These are phyloP conservation scores for Scedosporium minutisporum DNA, from an alignment of 2,329 filamentous ascomycete genomes.

Conservation along the genomic window DNA sequence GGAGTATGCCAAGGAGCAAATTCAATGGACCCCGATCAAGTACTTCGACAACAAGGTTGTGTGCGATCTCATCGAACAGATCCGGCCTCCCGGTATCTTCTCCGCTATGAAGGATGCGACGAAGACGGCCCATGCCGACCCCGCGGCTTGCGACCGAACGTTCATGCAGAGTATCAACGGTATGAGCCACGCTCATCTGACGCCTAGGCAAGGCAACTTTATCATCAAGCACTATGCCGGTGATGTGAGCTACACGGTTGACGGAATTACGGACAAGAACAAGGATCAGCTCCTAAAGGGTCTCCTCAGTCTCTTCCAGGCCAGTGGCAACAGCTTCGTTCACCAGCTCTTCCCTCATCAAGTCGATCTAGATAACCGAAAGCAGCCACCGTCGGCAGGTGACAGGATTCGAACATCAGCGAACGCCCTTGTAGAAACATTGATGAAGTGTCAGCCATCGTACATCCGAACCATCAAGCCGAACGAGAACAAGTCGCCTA, in stretches of 20 bases:
- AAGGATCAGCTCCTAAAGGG: constrained; percentile 97
- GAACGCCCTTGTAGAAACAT: constrained; percentile 84
- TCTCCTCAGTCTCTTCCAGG: constrained; percentile 74
- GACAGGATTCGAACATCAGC: constrained; percentile 94
- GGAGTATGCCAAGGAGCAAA: constrained; percentile 91
- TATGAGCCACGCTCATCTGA: constrained; percentile 84
- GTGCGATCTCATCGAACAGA: constrained; percentile 90
- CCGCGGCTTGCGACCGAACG: constrained; percentile 84
- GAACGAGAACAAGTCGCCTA: constrained; percentile 95
- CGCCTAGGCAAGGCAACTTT: constrained; percentile 87
- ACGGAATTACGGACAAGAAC: constrained; percentile 99
- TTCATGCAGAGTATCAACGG: constrained; percentile 91
- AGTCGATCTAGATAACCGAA: constrained; percentile 91
- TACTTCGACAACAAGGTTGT: constrained; percentile 99
- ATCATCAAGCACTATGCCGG: constrained; percentile 99
- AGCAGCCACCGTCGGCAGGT: constrained; percentile 85
- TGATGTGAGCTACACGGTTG: constrained; percentile 87
- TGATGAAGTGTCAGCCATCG: constrained; percentile 95
- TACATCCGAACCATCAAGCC: constrained; percentile 99
- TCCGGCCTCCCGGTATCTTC: constrained; percentile 82
- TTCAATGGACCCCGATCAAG: constrained; percentile 97
- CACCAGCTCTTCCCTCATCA: constrained; percentile 85
- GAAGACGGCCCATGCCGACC: constrained; percentile 95
- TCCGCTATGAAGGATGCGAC: constrained; percentile 96
- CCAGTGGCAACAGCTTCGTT: constrained; percentile 76